These are phyloP conservation scores for Lentinus tigrinus DNA, from an alignment of 768 basidiomycete species.

Conservation along the genomic window DNA sequence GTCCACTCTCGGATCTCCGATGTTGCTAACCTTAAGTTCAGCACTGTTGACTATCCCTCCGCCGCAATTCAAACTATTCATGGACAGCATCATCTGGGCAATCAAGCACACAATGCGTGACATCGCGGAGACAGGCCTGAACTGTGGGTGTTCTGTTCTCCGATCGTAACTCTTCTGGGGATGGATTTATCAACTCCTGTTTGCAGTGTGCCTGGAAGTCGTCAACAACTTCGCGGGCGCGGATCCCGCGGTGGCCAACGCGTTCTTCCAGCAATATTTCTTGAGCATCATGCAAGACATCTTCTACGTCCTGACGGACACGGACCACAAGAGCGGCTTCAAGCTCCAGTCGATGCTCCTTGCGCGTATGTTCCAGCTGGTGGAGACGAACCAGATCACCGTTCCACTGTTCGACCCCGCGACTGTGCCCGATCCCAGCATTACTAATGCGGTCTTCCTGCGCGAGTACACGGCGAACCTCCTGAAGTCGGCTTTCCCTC, in stretches of 20 bases:
- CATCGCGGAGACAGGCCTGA: slow-evolving; percentile 89
- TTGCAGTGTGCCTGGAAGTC: slow-evolving; percentile 84
- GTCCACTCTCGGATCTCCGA: no score
- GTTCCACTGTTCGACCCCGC: slow-evolving; percentile 84
- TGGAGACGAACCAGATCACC: slow-evolving; percentile 76
- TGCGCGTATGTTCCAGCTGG: slow-evolving; percentile 89
- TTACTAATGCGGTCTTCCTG: slow-evolving; percentile 79
- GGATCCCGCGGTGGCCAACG: slow-evolving; percentile 76
- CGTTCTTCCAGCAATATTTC: slow-evolving; percentile 97
- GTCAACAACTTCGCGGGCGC: slow-evolving; percentile 92
- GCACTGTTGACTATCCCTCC: slow-evolving; percentile 88
- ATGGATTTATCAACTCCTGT: not conserved
- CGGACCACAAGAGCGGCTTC: slow-evolving; percentile 99
- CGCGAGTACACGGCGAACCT: slow-evolving; percentile 85
- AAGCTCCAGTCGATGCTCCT: slow-evolving; percentile 93
- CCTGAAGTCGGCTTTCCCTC: slow-evolving; percentile 87
- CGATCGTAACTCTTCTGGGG: not conserved
- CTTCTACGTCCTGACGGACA: slow-evolving; percentile 95
- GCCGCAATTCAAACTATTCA: slow-evolving; percentile 92
- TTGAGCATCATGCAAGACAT: slow-evolving; percentile 92
- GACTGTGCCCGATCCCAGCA: slow-evolving; percentile 63
- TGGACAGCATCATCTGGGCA: slow-evolving; percentile 99
- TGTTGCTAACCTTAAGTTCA: slow-evolving; percentile 25
- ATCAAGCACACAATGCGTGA: slow-evolving; percentile 99
- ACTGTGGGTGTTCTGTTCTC: slow-evolving; percentile 46